Conservation (phyloP, 176 grass and related monocot genomes). For the Zea luxurians region DNA sequence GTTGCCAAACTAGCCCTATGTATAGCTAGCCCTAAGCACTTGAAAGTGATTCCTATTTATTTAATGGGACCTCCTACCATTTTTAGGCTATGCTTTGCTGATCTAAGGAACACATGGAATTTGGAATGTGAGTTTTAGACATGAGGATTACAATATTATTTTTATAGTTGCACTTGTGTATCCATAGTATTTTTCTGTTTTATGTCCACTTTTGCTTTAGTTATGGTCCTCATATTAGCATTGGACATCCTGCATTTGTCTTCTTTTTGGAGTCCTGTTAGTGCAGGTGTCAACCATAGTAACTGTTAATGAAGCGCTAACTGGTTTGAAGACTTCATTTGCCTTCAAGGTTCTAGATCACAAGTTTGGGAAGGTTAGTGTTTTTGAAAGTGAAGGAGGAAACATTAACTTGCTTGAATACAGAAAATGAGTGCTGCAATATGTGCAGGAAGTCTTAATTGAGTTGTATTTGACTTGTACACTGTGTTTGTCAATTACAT, state of each 20-base stretch:
- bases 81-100: background rate
- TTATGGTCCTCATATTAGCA: background rate
- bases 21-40: background rate
- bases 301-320: constrained; percentile 65
- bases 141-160: background rate
- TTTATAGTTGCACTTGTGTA: background rate
- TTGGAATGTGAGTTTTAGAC: constrained; percentile 18
- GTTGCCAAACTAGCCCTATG: too few relatives aligned
- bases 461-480: constrained; percentile 5
- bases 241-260: background rate
- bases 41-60: constrained; percentile 10
- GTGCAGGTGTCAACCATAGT: constrained; percentile 72
- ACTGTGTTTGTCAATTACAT: constrained; percentile 8
- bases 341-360: constrained; percentile 85
- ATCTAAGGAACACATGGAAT: background rate
- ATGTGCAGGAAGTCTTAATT: background rate
- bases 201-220: constrained; percentile 9
- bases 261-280: constrained; percentile 36
- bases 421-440: background rate
- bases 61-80: background rate
- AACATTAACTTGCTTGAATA: constrained; percentile 7
- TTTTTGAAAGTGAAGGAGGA: background rate
- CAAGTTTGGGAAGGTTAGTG: constrained; percentile 76
- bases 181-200: background rate
- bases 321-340: constrained; percentile 73